Base-by-base conservation (phyloP, 73 alveolate genomes). In the Paramecium sexaurelia region DNA sequence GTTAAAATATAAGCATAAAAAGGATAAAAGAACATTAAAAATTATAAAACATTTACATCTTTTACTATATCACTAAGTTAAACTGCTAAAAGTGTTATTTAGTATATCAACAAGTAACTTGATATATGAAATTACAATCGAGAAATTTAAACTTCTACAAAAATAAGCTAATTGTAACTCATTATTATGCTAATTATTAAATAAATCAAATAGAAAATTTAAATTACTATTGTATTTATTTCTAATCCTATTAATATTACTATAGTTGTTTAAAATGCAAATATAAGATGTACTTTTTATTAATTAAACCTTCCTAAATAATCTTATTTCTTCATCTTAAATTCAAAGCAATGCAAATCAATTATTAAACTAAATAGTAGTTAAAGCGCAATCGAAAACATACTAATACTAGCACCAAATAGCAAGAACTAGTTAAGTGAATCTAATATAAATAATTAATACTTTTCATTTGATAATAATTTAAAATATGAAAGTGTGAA, bases 271-370 rank as follows among this genome's bases (percentile, higher is more conserved):
- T 73, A 15, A 22, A 73, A 73, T 36, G 57, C 87, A 73, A 73
- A 73, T 2, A 39, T 19, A 13, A 73, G 11, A 22, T 36, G 57
- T 8, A 73, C 43, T 73, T 73, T 24, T 13, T 39, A 19, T 27
- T 39, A 27, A 73, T 33, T 39, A 39, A 33, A 36, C 11, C 43
- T 73, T 36, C 87, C 87, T 36, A 73, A 39, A 17, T n/a, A 36
- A 73, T 73, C 57, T 36, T 73, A 37, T 0, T 73, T 73, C 57
- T 39, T 73, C 55, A 73, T 36, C 15, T 39, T 73, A 17, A 36
- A 73, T 39, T 73, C 87, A 36, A 39, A 36, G 5, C 40, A 32
- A 73, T 73, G 87, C 5, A 73, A 73, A 73, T 36, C 57, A 27
- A 73, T 73, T 6, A 73, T 6, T 10, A 73, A 39, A 9, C 66